A percentile compares a stretch with the other conserved stretches of the same genome.
These are phyloP conservation scores for Aspergillus heteromorphus DNA, from an alignment of 495 filamentous ascomycete genomes.

Conservation along the genomic window DNA sequence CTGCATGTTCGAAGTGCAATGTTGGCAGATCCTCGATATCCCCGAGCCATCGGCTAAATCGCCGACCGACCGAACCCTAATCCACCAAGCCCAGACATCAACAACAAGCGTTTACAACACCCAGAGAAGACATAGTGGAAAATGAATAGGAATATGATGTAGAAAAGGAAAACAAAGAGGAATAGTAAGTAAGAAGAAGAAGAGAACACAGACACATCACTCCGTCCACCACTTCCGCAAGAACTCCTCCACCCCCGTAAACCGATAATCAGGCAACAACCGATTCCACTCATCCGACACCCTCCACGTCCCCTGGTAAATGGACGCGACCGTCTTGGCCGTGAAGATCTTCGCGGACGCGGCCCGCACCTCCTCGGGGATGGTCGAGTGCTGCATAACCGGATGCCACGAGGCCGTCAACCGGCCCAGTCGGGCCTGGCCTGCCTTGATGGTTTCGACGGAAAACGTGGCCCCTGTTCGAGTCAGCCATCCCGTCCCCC, in stretches of 20 bases:
- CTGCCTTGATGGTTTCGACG: constrained; percentile 37
- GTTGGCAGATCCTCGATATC: no score
- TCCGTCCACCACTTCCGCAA: constrained; percentile 40
- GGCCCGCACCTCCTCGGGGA: constrained; percentile 36
- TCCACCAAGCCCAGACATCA: no score
- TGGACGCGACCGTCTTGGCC: constrained; percentile 38
- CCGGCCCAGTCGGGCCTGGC: constrained; percentile 40
- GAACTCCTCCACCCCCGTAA: constrained; percentile 44
- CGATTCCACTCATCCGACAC: constrained; percentile 50
- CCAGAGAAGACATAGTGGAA: no score
- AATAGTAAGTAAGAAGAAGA: no score
- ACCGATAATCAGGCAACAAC: constrained; percentile 49
- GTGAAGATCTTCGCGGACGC: constrained; percentile 25
- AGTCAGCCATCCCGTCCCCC: no score
- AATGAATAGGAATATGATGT: no score
- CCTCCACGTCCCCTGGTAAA: constrained; percentile 29
- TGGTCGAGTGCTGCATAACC: constrained; percentile 32
- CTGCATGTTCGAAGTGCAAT: no score
- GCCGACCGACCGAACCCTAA: no score
- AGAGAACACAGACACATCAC: constrained; percentile 20
- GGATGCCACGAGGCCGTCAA: constrained; percentile 43
- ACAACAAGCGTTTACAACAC: no score
- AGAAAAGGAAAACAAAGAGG: no score
- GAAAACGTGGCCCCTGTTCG: constrained; percentile 8
- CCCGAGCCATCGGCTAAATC: no score